Evolutionary conservation across 2,329 filamentous ascomycete genomes (phyloP).

Genomic region (Pyricularia sp.): DNA sequence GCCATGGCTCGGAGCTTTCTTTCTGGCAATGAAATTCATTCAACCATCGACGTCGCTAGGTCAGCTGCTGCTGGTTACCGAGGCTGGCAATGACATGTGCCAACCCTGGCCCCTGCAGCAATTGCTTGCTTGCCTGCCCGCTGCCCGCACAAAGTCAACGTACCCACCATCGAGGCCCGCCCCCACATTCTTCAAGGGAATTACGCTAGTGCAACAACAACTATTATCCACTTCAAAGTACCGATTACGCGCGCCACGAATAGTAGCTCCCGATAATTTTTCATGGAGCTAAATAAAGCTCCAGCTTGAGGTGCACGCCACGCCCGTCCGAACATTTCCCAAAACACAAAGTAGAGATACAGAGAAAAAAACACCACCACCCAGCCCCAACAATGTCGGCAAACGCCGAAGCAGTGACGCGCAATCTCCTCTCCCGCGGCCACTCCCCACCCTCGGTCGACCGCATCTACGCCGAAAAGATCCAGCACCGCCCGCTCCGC

Average conservation of each 20-base stretch:
- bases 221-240: not conserved
- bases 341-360: not conserved
- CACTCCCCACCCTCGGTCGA: slow-evolving; percentile 61
- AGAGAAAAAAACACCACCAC: not conserved
- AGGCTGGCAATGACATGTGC: not conserved
- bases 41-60: not conserved
- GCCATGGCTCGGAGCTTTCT: not conserved
- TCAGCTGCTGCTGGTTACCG: not conserved
- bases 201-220: not conserved
- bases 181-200: not conserved
- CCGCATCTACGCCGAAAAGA: slow-evolving; percentile 67
- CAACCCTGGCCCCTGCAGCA: not conserved
- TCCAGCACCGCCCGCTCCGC: slow-evolving; percentile 69
- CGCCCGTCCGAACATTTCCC: not conserved
- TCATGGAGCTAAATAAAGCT: not conserved
- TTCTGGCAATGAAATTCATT: not conserved
- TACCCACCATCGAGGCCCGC: not conserved
- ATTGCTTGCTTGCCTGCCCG: not conserved
- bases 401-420: slow-evolving; percentile 30
- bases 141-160: not conserved
- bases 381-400: slow-evolving; percentile 6
- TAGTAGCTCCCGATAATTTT: not conserved
- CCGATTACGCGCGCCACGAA: not conserved
- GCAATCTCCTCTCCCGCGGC: slow-evolving; percentile 59
- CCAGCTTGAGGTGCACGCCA: not conserved